Evolutionary conservation across 805 yeast species (phyloP), one percentile per base, ranked within the genome.

Genomic region (Saccharomyces eubayanus): DNA sequence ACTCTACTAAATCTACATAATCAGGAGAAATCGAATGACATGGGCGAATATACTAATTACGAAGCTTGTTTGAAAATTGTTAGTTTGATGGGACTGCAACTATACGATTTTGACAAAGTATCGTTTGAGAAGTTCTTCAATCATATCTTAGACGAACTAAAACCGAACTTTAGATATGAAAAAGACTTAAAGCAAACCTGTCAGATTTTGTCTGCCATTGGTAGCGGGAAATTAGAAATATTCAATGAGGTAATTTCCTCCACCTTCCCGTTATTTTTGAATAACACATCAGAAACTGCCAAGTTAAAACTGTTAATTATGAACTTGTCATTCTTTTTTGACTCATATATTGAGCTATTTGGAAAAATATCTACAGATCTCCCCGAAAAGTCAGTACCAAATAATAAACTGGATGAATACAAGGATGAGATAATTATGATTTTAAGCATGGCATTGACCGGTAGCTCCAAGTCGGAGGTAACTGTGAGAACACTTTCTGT

Each of bases 401-500:
- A 59, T 5, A 78, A 76, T 56, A 68, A 74, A 8, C 66, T 87
- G 51, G 59, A 68, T 14, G 59, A 65, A 6, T 79, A 72, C 65
- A 83, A 86, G 57, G 96, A 90, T 61, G 82, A 82, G 43, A 72
- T 91, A 14, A 69, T 90, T 30, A 80, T 83, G 52, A 72, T 85
- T 46, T 67, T 89, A 59, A 82, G 90, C n/a, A 84, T 81, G 62
- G 77, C 88, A 5, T 73, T 91, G 49, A 79, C 85, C 64, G 77
- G 85, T 0, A 77, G 87, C 0, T 82, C 96, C 0, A 77, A 76
- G 31, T 71, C 80, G 30, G 96, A 88, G 61, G 83, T 83, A 10
- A 80, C 90, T 1, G 74, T 89, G 53, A 77, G 89, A 61, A 76
- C 85, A 28, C 71, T 85, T 45, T 80, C 94, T 1, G 72, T 87